These are phyloP conservation scores for Blastocystis sp. DNA, from an alignment of 352 stramenopile genomes.

Conservation along the genomic window DNA sequence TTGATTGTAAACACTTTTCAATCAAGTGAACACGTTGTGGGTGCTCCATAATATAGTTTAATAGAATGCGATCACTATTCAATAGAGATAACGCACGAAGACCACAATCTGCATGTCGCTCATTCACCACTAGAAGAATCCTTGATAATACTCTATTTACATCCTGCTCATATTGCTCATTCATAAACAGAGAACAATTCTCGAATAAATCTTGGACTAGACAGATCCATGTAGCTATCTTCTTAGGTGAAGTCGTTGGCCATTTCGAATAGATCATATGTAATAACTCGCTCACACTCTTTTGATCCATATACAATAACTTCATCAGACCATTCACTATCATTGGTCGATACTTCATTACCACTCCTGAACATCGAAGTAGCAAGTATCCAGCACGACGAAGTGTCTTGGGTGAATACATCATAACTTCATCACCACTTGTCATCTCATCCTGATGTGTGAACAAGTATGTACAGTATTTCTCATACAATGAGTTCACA, in stretches of 20 bases:
- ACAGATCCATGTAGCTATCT: background rate
- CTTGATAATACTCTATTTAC: background rate
- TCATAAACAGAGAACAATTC: background rate
- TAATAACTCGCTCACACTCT: background rate
- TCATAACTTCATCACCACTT: background rate
- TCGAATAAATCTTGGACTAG: conserved; percentile 9
- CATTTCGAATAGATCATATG: conserved; percentile 29
- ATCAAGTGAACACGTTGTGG: background rate
- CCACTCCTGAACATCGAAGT: background rate
- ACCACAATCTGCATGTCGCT: conserved; percentile 7
- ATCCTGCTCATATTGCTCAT: background rate
- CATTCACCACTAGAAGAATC: background rate
- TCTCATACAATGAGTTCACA: background rate
- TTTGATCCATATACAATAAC: conserved; percentile 13
- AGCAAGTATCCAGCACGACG: conserved; percentile 2
- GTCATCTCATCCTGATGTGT: background rate
- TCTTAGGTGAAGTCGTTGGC: conserved; percentile 1
- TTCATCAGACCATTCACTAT: conserved; percentile 23
- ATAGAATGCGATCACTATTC: background rate
- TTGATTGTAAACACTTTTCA: background rate
- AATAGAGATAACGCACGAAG: background rate
- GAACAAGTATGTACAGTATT: conserved; percentile 26
- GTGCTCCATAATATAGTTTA: background rate
- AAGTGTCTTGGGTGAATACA: background rate
- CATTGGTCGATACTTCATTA: conserved; percentile 42